Conservation (phyloP, 1,284 basidiomycete species). For the Tylopilus sp. region DNA sequence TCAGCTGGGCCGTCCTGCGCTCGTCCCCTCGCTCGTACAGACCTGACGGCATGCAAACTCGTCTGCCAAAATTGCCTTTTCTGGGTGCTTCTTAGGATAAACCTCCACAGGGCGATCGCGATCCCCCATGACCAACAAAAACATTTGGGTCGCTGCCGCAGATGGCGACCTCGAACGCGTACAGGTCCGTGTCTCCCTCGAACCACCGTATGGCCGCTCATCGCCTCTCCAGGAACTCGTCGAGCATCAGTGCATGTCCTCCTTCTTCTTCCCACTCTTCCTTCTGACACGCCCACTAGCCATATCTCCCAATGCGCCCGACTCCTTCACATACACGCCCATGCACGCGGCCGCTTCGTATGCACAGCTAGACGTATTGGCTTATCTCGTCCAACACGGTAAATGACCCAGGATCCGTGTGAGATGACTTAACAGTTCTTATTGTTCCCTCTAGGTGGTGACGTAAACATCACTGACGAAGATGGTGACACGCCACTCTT, state of each 20-base stretch:
- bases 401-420: conserved; percentile 11
- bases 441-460: conserved; percentile 53
- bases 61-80: conserved; percentile 28
- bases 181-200: conserved; percentile 33
- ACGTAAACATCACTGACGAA: conserved; percentile 81
- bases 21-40: no score
- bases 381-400: conserved; percentile 76
- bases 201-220: not conserved
- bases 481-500: conserved; percentile 92
- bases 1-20: no score
- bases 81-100: conserved; percentile 18
- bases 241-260: conserved; percentile 49
- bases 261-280: conserved; percentile 6
- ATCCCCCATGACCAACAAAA: conserved; percentile 34
- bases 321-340: conserved; percentile 82
- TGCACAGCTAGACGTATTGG: conserved; percentile 71
- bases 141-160: conserved; percentile 89
- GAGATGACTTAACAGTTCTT: conserved; percentile 5
- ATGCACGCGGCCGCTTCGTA: conserved; percentile 97
- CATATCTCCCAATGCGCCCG: conserved; percentile 71
- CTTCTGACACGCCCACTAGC: conserved; percentile 44
- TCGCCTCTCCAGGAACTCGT: conserved; percentile 48
- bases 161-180: conserved; percentile 71
- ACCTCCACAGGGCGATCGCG: conserved; percentile 15
- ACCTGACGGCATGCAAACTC: conserved; percentile 16